Conservation (phyloP, 2,329 filamentous ascomycete species). For the Pestalotiopsis sp. region DNA sequence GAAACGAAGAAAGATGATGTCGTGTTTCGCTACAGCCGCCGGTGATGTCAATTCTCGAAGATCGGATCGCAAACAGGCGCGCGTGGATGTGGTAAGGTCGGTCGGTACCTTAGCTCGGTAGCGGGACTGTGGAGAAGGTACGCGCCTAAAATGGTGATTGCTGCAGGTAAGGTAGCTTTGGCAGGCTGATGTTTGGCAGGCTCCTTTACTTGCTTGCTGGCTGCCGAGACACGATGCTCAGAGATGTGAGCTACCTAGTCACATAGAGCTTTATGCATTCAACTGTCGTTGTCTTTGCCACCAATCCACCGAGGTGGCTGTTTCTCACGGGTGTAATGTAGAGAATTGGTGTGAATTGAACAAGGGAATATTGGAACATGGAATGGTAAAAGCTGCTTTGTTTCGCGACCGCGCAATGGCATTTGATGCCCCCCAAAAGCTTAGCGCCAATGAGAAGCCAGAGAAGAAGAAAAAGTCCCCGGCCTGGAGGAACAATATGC, state of each 20-base stretch:
- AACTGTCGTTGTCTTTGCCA: neutral
- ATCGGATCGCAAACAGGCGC: conserved; percentile 13
- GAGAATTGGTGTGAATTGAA: neutral
- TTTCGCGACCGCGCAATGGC: neutral
- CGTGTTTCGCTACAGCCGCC: conserved; percentile 17
- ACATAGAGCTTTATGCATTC: neutral
- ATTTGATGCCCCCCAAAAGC: neutral
- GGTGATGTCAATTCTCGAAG: conserved; percentile 27
- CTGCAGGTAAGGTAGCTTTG: neutral
- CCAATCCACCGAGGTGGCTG: no score
- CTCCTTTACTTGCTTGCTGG: neutral
- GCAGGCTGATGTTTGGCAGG: neutral
- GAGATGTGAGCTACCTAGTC: neutral
- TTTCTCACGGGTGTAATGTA: no score
- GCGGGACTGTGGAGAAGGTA: conserved; percentile 2
- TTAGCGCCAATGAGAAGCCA: neutral
- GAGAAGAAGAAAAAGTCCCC: neutral
- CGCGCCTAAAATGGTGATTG: neutral
- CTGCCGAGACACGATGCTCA: neutral
- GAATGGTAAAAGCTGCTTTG: conserved; percentile 8
- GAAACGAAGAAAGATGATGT: neutral
- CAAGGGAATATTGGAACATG: neutral
- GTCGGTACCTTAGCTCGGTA: neutral
- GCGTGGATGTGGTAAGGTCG: neutral
- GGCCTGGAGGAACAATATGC: neutral